These are phyloP conservation scores for Fusarium zealandicum DNA, from an alignment of 2,329 filamentous ascomycete genomes.

Conservation along the genomic window DNA sequence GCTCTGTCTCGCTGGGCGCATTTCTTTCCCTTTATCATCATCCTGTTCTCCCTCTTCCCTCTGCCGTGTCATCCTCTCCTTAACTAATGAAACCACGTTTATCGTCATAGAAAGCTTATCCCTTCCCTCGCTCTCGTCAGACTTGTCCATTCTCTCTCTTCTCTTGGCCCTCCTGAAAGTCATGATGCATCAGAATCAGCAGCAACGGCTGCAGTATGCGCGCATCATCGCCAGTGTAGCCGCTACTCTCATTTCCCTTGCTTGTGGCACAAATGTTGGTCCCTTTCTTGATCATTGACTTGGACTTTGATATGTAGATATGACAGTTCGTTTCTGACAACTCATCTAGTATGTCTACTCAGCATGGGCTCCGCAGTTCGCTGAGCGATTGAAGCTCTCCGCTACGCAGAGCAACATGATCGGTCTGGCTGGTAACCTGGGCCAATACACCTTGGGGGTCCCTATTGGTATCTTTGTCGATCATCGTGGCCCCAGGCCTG, in stretches of 20 bases:
- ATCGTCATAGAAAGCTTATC: conserved; percentile 12
- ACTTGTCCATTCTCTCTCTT: background rate
- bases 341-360: conserved; percentile 88
- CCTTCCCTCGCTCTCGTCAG: background rate
- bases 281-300: background rate
- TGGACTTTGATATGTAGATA: background rate
- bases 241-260: conserved; percentile 82
- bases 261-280: conserved; percentile 90
- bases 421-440: conserved; percentile 83
- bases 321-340: conserved; percentile 15
- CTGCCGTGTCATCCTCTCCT: conserved; percentile 17
- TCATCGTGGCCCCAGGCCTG: conserved; percentile 77
- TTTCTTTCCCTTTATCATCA: conserved; percentile 11
- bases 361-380: conserved; percentile 96
- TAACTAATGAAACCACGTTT: conserved; percentile 30
- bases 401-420: conserved; percentile 95
- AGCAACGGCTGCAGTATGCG: conserved; percentile 60
- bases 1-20: conserved; percentile 5
- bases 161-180: background rate
- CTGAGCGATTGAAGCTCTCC: conserved; percentile 82
- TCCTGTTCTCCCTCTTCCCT: background rate
- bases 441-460: conserved; percentile 92
- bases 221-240: conserved; percentile 85
- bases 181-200: conserved; percentile 40
- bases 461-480: conserved; percentile 91